Percentiles rank a stretch among this genome's conserved stretches.
Evolutionary conservation across 768 basidiomycete species (phyloP).

Genomic region (Daedaleopsis nitida): DNA sequence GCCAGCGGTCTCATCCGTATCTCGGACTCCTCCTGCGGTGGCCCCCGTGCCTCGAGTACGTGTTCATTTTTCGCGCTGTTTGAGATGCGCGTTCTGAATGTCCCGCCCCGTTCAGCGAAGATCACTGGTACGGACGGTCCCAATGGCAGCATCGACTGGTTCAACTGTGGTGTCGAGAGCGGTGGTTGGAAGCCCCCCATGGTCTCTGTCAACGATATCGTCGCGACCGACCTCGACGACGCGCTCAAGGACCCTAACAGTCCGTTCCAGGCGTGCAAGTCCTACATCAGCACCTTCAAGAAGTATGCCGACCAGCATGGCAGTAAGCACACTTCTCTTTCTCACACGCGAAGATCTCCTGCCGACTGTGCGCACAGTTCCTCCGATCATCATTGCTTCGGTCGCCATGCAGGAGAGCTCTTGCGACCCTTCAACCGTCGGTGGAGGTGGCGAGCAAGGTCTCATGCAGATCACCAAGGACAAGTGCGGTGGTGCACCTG

Average conservation of each 20-base stretch:
- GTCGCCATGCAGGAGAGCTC: conserved; percentile 88
- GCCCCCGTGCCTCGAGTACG: conserved; percentile 52
- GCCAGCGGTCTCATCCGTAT: conserved; percentile 39
- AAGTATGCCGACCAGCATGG: conserved; percentile 51
- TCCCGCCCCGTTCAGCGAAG: conserved; percentile 38
- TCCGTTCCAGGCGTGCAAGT: conserved; percentile 62
- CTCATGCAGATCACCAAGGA: conserved; percentile 84
- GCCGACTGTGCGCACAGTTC: conserved; percentile 40
- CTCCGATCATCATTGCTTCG: conserved; percentile 77
- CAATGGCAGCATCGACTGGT: conserved; percentile 72
- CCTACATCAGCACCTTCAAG: conserved; percentile 56
- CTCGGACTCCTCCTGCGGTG: conserved; percentile 43
- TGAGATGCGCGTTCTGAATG: conserved; percentile 1
- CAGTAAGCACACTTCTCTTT: conserved; percentile 31
- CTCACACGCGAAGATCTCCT: no score
- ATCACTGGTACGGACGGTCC: conserved; percentile 57
- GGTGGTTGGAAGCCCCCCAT: conserved; percentile 75
- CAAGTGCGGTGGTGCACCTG: conserved; percentile 66
- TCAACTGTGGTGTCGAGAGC: conserved; percentile 73
- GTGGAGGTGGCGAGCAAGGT: conserved; percentile 82
- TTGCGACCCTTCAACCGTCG: conserved; percentile 68
- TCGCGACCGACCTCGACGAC: conserved; percentile 45
- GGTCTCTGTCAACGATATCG: conserved; percentile 53
- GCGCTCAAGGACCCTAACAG: conserved; percentile 51
- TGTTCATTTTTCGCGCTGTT: conserved; percentile 6